Percentiles rank a stretch among this genome's conserved stretches.
These are phyloP conservation scores for Neospora caninum DNA, from an alignment of 169 alveolate species.

Conservation along the genomic window DNA sequence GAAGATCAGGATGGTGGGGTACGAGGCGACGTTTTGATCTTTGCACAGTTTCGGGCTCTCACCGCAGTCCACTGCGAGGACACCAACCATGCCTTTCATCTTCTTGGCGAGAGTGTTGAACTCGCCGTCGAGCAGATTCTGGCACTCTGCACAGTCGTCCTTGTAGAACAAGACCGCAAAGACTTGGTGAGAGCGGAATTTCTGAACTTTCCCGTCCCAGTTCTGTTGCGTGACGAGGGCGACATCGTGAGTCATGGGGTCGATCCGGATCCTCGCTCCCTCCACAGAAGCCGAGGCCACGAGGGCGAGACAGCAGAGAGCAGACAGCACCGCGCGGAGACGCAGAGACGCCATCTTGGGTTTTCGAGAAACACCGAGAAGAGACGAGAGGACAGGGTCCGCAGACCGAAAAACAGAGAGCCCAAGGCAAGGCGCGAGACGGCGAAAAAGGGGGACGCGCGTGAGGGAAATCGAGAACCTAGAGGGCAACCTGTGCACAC, in stretches of 20 bases:
- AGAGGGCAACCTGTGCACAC: no score
- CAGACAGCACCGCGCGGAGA: neutral
- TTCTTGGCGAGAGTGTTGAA: conserved; percentile 80
- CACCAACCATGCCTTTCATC: conserved; percentile 82
- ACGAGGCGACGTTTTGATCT: conserved; percentile 76
- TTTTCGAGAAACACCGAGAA: neutral
- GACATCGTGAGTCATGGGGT: conserved; percentile 59
- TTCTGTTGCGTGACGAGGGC: conserved; percentile 43
- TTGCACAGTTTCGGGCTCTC: conserved; percentile 85
- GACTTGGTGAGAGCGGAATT: conserved; percentile 37
- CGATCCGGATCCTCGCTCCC: conserved; percentile 37
- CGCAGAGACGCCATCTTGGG: neutral
- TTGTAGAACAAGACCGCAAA: conserved; percentile 47
- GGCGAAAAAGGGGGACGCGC: neutral
- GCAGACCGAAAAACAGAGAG: neutral
- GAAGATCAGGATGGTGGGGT: conserved; percentile 79
- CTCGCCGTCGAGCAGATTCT: conserved; percentile 71
- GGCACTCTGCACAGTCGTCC: conserved; percentile 4
- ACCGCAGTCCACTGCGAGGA: conserved; percentile 80
- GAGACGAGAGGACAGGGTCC: neutral
- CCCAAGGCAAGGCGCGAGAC: neutral
- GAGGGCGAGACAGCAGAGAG: neutral
- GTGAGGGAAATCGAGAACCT: neutral
- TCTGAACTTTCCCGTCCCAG: conserved; percentile 48
- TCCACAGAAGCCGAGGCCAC: neutral